Evolutionary conservation across 495 filamentous ascomycete species (phyloP), one percentile per base, ranked within the genome.

Genomic region (Venustampulla echinocandica): DNA sequence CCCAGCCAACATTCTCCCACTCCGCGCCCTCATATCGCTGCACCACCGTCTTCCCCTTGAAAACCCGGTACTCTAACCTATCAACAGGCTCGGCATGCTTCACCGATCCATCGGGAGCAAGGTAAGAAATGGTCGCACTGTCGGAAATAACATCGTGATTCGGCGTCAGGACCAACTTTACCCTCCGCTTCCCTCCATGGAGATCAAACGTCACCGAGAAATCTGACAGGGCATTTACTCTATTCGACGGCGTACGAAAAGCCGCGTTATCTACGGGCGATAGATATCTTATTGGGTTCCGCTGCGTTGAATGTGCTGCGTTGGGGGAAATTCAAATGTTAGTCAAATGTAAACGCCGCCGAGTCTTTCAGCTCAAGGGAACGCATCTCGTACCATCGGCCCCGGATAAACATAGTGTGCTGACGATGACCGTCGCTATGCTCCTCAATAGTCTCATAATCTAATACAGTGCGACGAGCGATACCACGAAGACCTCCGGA

Each of bases 91-190:
- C 86, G 18, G 68, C 67, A 3, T 65, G 62, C 21, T 57, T 66
- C 17, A 89, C 53, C 4, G 69, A 68, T 22, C 92, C 92, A 60
- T 93, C 77, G 14, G 70, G 60, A 45, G 70, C 76, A 14, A 95
- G 60, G 59, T 89, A 84, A 37, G 79, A 70, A 3, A 98, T 65
- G 36, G 67, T 77, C 1, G 89, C 86, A 58, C 85, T 82, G 1
- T 84, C 79, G 19, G 79, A 72, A 19, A 96, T 69, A 43, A 97
- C 84, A 64, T 96, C 87, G 64, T 94, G 79, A 58, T 96, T 98
- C 20, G 92, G 92, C 61, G 95, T 82, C 27, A 97, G 75, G 39
- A 76, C 72, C 35, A 98, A 75, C 53, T 85, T 87, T 49, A 97
- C 69, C 37, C 76, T 75, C 55, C 88, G 79, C 46, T 70, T 63